Evolutionary conservation across 139 green algal genomes (phyloP).

Genomic region (Chlorella sp.): DNA sequence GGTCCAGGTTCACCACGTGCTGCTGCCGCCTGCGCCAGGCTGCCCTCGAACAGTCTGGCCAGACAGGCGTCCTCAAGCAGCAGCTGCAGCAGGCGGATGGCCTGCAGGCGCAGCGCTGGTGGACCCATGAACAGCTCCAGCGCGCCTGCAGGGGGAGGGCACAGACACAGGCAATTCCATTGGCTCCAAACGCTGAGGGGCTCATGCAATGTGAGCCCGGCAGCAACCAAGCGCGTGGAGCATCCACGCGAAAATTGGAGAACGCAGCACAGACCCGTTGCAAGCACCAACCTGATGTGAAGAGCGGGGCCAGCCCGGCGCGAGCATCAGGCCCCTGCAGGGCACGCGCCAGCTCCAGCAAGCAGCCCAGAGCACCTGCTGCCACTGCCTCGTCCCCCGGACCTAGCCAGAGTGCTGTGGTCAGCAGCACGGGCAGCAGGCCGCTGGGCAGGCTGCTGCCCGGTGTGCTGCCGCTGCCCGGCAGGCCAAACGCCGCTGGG

Average conservation of each 20-base stretch:
- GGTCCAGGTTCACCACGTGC: neutral
- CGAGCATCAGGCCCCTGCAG: neutral
- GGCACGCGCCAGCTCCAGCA: neutral
- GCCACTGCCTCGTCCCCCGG: neutral
- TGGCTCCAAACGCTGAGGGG: too few species aligned
- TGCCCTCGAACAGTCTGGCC: slow-evolving; percentile 18
- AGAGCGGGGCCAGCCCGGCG: neutral
- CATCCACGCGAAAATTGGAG: too few species aligned
- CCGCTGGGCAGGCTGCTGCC: neutral
- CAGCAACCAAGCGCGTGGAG: neutral
- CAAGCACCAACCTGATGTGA: neutral
- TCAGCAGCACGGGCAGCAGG: neutral
- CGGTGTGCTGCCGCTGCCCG: neutral
- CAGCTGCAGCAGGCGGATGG: slow-evolving; percentile 31
- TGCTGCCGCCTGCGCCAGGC: slow-evolving; percentile 16
- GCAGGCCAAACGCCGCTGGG: neutral
- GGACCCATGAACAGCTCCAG: slow-evolving; percentile 26
- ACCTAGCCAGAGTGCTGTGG: neutral
- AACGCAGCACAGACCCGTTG: neutral
- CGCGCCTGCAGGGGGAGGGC: slow-evolving; percentile 6
- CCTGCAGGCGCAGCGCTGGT: slow-evolving; percentile 12
- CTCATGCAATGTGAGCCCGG: neutral
- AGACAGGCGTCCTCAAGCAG: slow-evolving; percentile 16
- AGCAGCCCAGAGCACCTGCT: neutral
- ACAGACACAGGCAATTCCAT: too few species aligned